Conservation (phyloP, 1,284 basidiomycete genomes). For the Ustilago cynodontis region DNA sequence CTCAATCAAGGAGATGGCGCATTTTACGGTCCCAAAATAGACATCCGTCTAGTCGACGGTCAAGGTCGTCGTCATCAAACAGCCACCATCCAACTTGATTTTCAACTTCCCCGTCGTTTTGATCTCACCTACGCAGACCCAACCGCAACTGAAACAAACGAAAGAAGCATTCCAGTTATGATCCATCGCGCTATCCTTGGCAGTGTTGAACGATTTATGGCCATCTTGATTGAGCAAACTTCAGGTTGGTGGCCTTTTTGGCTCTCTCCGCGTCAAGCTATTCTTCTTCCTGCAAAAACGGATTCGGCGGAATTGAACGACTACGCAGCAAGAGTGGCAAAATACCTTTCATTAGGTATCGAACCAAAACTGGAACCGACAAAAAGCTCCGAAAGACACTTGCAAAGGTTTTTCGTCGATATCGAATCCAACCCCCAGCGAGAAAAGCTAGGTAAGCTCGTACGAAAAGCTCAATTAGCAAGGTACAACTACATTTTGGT, state of each 20-base stretch:
- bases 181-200: slow-evolving; percentile 69
- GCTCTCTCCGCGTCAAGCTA: slow-evolving; percentile 64
- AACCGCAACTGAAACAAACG: slow-evolving; percentile 6
- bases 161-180: slow-evolving; percentile 58
- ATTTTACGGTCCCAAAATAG: slow-evolving; percentile 70
- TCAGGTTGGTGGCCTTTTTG: slow-evolving; percentile 68
- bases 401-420: slow-evolving; percentile 66
- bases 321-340: slow-evolving; percentile 48
- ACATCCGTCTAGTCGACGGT: slow-evolving; percentile 66
- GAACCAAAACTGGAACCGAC: slow-evolving; percentile 13
- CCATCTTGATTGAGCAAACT: slow-evolving; percentile 66
- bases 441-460: slow-evolving; percentile 60
- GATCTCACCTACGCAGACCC: slow-evolving; percentile 58
- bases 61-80: slow-evolving; percentile 65
- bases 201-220: slow-evolving; percentile 67
- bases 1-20: slow-evolving; percentile 67
- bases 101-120: slow-evolving; percentile 67
- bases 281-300: slow-evolving; percentile 54
- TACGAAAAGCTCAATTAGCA: slow-evolving; percentile 57
- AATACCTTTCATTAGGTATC: slow-evolving; percentile 41
- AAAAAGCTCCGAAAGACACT: slow-evolving; percentile 15
- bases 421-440: slow-evolving; percentile 50
- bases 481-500: slow-evolving; percentile 65
- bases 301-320: slow-evolving; percentile 20
- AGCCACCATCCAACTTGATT: slow-evolving; percentile 69